These are phyloP conservation scores for Mycosarcoma mackinlayi DNA, from an alignment of 1,284 basidiomycete species.

Conservation along the genomic window DNA sequence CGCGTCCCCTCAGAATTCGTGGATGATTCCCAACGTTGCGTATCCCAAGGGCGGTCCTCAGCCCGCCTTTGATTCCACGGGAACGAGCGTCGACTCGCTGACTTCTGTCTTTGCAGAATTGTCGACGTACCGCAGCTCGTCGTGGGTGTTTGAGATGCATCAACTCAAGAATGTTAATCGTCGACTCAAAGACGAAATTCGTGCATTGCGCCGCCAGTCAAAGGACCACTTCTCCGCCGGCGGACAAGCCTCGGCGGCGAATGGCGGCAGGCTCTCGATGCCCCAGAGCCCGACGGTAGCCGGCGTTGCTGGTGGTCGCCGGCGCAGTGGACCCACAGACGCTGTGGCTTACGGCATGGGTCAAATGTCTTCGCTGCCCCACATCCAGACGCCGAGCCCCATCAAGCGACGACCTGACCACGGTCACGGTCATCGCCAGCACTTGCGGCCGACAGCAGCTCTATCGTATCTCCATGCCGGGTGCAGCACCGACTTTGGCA, in stretches of 20 bases:
- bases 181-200: conserved; percentile 59
- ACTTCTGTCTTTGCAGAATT: conserved; percentile 61
- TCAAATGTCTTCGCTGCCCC: conserved; percentile 12
- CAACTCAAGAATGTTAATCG: conserved; percentile 64
- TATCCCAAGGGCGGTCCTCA: conserved; percentile 50
- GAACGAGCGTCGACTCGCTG: conserved; percentile 45
- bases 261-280: conserved; percentile 22
- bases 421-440: conserved; percentile 52
- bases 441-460: conserved; percentile 38
- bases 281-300: conserved; percentile 29
- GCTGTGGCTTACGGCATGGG: conserved; percentile 3
- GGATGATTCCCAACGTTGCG: conserved; percentile 51
- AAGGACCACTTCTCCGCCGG: conserved; percentile 25
- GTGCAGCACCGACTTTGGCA: conserved; percentile 40
- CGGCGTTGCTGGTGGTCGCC: conserved; percentile 11
- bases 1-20: conserved; percentile 41
- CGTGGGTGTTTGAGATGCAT: conserved; percentile 64
- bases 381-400: conserved; percentile 38
- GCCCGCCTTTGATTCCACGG: conserved; percentile 40
- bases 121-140: conserved; percentile 53
- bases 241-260: conserved; percentile 7
- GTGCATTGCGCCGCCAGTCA: conserved; percentile 48
- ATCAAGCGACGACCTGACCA: conserved; percentile 50
- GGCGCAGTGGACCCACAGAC: conserved; percentile 24
- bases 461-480: conserved; percentile 36